phyloP scores from a whole-genome alignment of 2,329 filamentous ascomycete species.

The Claviceps africana region DNA sequence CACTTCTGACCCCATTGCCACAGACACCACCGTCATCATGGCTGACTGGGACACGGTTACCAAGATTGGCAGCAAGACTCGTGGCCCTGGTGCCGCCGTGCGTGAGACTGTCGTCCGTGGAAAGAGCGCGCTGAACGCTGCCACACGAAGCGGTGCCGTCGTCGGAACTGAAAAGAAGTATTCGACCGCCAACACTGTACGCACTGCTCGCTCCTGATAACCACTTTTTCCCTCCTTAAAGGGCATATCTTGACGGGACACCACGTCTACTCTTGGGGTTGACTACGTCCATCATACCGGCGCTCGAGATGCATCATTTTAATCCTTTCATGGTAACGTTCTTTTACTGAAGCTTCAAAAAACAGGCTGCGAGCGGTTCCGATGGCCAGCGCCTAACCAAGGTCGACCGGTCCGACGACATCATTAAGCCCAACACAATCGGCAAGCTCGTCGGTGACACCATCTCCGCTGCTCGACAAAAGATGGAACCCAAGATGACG shows the following conservation, averaged over 20 bases:
- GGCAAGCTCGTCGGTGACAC: slow-evolving; percentile 68
- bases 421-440: slow-evolving; percentile 91
- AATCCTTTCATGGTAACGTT: not conserved
- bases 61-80: slow-evolving; percentile 84
- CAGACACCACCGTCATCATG: slow-evolving; percentile 40
- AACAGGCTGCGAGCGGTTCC: slow-evolving; percentile 15
- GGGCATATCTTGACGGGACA: not conserved
- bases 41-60: slow-evolving; percentile 71
- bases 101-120: slow-evolving; percentile 85
- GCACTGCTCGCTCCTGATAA: slow-evolving; percentile 6
- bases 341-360: slow-evolving; percentile 7
- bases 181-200: slow-evolving; percentile 52
- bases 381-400: slow-evolving; percentile 96
- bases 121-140: slow-evolving; percentile 73
- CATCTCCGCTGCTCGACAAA: slow-evolving; percentile 65
- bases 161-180: slow-evolving; percentile 87
- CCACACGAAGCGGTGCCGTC: slow-evolving; percentile 63
- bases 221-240: not conserved
- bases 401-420: slow-evolving; percentile 93
- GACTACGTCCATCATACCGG: not conserved
- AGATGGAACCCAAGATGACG: slow-evolving; percentile 87
- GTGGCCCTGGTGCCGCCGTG: slow-evolving; percentile 47
- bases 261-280: not conserved
- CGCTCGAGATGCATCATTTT: not conserved
- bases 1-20: slow-evolving; percentile 6